Conservation (phyloP, 345 rosid genomes). For the Eucalyptus cladocalyx region DNA sequence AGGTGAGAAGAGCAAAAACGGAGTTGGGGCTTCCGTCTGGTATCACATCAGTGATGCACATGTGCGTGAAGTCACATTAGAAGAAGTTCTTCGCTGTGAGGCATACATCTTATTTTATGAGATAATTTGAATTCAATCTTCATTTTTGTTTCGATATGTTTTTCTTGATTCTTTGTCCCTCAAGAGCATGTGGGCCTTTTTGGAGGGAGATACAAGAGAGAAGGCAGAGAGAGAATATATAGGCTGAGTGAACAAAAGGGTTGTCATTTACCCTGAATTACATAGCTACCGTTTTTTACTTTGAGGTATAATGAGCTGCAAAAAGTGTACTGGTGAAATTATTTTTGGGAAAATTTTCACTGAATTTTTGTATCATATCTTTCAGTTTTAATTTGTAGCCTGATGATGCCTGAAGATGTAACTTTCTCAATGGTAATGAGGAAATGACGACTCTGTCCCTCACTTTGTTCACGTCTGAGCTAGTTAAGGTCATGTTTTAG, state of each 20-base stretch:
- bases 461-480: background rate
- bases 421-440: background rate
- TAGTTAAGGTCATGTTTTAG: background rate
- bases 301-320: background rate
- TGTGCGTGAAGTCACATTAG: slow-evolving; percentile 56
- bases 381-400: background rate
- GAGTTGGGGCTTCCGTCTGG: slow-evolving; percentile 36
- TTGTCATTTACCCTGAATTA: background rate
- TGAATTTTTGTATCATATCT: background rate
- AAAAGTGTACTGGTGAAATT: background rate
- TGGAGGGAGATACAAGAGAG: background rate
- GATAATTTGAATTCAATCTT: slow-evolving; percentile 10
- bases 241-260: slow-evolving; percentile 19
- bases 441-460: background rate
- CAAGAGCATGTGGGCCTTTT: background rate
- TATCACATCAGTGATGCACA: slow-evolving; percentile 60
- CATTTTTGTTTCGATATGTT: background rate
- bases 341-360: background rate
- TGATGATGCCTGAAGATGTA: background rate
- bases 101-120: slow-evolving; percentile 94
- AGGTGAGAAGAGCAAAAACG: slow-evolving; percentile 14
- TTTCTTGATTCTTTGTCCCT: background rate
- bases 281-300: slow-evolving; percentile 7
- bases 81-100: slow-evolving; percentile 70
- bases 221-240: background rate